These are phyloP conservation scores for Helichrysum umbraculigerum DNA, from an alignment of 129 eudicot genomes.

Conservation along the genomic window DNA sequence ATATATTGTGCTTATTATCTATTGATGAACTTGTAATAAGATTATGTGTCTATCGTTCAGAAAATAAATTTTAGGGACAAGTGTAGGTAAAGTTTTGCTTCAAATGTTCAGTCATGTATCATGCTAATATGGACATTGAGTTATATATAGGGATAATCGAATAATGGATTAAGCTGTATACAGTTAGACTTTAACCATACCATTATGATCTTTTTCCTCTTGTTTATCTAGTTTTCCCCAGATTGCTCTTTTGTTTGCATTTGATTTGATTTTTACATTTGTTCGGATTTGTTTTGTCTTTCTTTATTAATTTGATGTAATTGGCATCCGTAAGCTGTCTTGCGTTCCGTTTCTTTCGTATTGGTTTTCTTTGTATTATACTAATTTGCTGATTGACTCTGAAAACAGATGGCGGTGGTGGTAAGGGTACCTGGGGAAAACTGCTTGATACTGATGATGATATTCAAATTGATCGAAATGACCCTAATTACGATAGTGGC, in stretches of 20 bases:
- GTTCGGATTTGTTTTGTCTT: background rate
- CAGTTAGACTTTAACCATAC: background rate
- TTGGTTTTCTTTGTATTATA: slow-evolving; percentile 15
- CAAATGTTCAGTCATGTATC: background rate
- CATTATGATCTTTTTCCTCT: background rate
- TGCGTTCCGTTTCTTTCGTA: background rate
- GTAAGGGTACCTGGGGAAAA: slow-evolving; percentile 99
- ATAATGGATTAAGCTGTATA: slow-evolving; percentile 1
- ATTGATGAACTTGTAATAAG: background rate
- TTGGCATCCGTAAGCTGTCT: background rate
- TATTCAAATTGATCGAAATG: slow-evolving; percentile 72
- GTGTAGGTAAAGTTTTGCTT: background rate
- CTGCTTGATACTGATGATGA: slow-evolving; percentile 82
- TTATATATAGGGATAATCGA: background rate
- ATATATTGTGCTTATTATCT: background rate
- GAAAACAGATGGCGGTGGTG: slow-evolving; percentile 90
- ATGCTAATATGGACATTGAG: background rate
- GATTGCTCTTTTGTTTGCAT: background rate
- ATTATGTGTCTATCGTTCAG: background rate
- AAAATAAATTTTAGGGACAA: background rate
- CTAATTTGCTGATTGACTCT: background rate
- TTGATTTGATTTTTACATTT: background rate
- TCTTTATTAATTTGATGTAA: background rate
- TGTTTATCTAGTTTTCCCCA: background rate
- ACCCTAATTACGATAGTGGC: slow-evolving; percentile 95